Evolutionary conservation across 345 rosid species (phyloP), one percentile per base, ranked within the genome.

Genomic region (Melastoma malabathricum): DNA sequence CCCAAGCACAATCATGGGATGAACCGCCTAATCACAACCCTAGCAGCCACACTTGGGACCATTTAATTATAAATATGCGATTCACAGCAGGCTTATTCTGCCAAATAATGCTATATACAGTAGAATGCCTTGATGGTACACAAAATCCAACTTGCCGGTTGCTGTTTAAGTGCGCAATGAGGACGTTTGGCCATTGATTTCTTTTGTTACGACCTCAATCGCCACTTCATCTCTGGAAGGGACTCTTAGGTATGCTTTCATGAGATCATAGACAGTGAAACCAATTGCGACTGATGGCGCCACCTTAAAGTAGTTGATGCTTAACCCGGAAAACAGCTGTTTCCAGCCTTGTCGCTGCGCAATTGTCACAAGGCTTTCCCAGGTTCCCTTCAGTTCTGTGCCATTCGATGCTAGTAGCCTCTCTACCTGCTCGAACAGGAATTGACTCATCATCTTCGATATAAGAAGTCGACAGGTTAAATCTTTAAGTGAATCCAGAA

Each of bases 211-310:
- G 17, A 70, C 75, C 62, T 73, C 81, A 59, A 78, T 66, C 58
- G 51, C 78, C 1, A 63, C 56, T 19, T 80, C 86, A 19, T 90
- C 92, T 51, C 84, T 75, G 10, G 96, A 69, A 22, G 98, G 98
- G 52, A 90, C 97, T 71, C 76, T 70, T 49, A 89, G 69, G 63
- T 59, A 65, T 52, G 78, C 65, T 75, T 89, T 89, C 94, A 89
- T 75, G 18, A 82, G 39, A 66, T 90, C 98, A 54, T 90, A 90
- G 6, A 86, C 84, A 15, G 98, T 90, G 70, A 90, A 90, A 22
- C 98, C 98, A 2, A 84, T 90, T 31, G 96, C 96, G 55, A 86
- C 94, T 0, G 96, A 90, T 3, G 98, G 94, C 44, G 84, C 94
- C 46, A 84, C 96, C 92, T 84, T 90, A 55, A 90, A 63, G 77